Percentiles rank a stretch among this genome's conserved stretches.
Evolutionary conservation across 2,329 filamentous ascomycete genomes (phyloP).

Genomic region (Ceratocystiopsis sp.): DNA sequence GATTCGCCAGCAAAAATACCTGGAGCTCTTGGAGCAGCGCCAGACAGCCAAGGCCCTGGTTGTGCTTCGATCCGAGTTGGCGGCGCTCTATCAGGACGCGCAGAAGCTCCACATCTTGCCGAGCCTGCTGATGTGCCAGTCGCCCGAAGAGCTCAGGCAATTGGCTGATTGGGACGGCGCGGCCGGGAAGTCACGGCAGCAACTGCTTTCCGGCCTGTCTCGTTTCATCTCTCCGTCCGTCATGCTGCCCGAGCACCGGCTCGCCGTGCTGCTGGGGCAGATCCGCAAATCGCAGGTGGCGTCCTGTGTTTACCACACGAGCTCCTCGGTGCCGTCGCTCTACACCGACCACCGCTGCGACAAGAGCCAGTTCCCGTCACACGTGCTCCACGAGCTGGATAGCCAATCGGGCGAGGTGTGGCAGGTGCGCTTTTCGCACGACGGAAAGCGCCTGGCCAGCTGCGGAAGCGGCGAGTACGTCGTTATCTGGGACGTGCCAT

Average conservation of each 20-base stretch:
- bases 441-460: slow-evolving; percentile 67
- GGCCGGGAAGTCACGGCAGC: slow-evolving; percentile 52
- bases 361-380: slow-evolving; percentile 58
- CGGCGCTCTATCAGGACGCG: slow-evolving; percentile 67
- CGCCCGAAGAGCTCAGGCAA: slow-evolving; percentile 55
- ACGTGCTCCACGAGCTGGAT: slow-evolving; percentile 50
- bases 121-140: slow-evolving; percentile 76
- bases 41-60: slow-evolving; percentile 58
- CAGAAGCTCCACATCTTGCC: slow-evolving; percentile 67
- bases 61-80: slow-evolving; percentile 77
- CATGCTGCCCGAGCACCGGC: slow-evolving; percentile 86
- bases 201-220: slow-evolving; percentile 65
- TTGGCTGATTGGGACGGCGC: slow-evolving; percentile 80
- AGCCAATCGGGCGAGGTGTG: slow-evolving; percentile 74
- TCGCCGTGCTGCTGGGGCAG: slow-evolving; percentile 65
- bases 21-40: slow-evolving; percentile 68
- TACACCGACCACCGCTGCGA: slow-evolving; percentile 83
- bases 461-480: slow-evolving; percentile 61
- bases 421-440: slow-evolving; percentile 79
- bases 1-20: slow-evolving; percentile 83
- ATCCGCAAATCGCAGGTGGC: slow-evolving; percentile 73
- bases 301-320: slow-evolving; percentile 79
- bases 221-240: slow-evolving; percentile 89
- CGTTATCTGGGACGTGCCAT: slow-evolving; percentile 63
- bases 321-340: slow-evolving; percentile 57